Percentiles rank a stretch among this genome's conserved stretches.
Evolutionary conservation across 257 asterid species (phyloP).

Genomic region (Solanum bulbocastanum): DNA sequence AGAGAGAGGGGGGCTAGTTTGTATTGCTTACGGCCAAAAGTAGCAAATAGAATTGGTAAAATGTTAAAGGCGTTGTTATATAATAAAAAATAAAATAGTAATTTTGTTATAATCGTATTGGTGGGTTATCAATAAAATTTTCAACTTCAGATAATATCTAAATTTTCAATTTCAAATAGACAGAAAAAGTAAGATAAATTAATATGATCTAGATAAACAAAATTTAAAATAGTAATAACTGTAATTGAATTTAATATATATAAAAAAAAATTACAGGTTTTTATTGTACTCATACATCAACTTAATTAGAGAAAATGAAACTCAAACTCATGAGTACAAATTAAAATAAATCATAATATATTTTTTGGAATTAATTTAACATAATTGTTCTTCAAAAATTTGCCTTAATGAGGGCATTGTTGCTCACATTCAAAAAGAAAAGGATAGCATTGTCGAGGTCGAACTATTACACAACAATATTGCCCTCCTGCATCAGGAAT

Average conservation of each 20-base stretch:
- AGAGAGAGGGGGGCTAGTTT: too few species aligned
- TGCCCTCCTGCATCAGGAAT: not conserved
- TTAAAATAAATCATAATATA: not conserved
- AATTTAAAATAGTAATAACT: not conserved
- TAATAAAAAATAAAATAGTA: too few species aligned
- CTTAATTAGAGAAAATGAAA: not conserved
- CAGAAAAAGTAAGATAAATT: not conserved
- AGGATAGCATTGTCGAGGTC: not conserved
- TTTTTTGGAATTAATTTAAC: not conserved
- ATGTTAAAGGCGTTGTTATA: too few species aligned
- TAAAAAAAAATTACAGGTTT: not conserved
- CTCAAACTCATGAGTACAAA: not conserved
- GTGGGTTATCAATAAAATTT: too few species aligned
- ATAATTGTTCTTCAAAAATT: not conserved
- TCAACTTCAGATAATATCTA: not conserved
- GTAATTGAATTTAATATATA: not conserved
- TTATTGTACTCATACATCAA: not conserved
- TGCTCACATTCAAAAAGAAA: not conserved
- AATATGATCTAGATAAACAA: not conserved
- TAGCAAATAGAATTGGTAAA: too few species aligned
- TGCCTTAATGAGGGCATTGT: not conserved
- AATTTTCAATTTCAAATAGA: not conserved
- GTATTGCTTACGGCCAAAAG: too few species aligned
- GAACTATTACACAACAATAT: not conserved
- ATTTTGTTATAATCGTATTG: too few species aligned